Evolutionary conservation across 495 filamentous ascomycete species (phyloP), one percentile per base, ranked within the genome.

Genomic region (Aeminium ludgeri): DNA sequence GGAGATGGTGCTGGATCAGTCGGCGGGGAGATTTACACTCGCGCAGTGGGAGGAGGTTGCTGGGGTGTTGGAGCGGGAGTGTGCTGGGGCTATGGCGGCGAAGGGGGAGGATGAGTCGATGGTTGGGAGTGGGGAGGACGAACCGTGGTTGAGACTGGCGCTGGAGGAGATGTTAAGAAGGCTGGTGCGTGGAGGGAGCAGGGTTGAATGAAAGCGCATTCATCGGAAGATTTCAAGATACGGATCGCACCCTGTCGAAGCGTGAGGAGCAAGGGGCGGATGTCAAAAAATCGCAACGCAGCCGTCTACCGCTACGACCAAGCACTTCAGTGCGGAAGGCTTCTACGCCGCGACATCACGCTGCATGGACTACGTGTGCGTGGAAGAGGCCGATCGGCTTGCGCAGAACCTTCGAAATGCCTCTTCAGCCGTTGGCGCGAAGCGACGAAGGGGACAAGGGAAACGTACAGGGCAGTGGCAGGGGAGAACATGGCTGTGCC

Each of bases 1-100:
- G 13, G 78, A 84, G 38, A 57, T 93, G 23, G 59, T 93, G 13
- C 57, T 93, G 31, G 76, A 71, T 27, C 80, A 93, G 55, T 91
- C 84, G 54, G 73, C 86, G 51, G 87, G 87, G 0, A 59, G 61
- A 23, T 96, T 94, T 50, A 72, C 70, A 16, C 65, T 81, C 43
- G 71, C 78, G 29, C 76, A 72, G 28, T 94, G 86, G 84, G 76
- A 86, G 38, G 61, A 65, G 15, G 72, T 78, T 4, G 74, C 72
- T 54, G 23, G 8, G 8, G 23, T 3, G 23, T 25, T 25, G 8
- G 66, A 78, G 50, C 63, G 64, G 36, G 84, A 78, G 23, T 63
- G 72, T 49, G 54, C 59, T 19, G 68, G 72, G 32, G 93, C 83
- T 59, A 54, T 39, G 23, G 33, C 17, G 16, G 10, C 18, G 5